Conservation (phyloP, 805 yeast genomes). For the Spathaspora girioi region DNA sequence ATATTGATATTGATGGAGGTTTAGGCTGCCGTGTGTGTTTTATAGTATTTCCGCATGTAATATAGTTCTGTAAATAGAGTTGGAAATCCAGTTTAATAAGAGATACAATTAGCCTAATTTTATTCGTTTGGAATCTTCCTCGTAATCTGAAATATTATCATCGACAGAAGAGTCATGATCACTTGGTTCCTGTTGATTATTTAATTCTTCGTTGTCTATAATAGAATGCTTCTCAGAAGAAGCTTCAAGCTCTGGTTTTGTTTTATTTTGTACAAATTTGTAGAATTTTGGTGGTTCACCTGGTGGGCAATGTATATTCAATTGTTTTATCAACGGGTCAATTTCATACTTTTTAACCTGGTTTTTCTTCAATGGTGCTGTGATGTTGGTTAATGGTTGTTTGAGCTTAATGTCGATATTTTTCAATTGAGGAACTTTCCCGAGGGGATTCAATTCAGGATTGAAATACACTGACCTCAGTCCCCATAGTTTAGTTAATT, state of each 20-base stretch:
- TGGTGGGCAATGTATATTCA: slow-evolving; percentile 33
- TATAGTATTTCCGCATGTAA: not conserved
- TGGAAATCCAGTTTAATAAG: not conserved
- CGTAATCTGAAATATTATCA: slow-evolving; percentile 3
- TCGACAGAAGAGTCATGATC: slow-evolving; percentile 5
- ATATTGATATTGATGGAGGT: not conserved
- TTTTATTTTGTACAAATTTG: slow-evolving; percentile 35
- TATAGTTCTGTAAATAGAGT: not conserved
- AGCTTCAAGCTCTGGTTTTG: slow-evolving; percentile 1
- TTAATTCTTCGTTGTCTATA: not conserved
- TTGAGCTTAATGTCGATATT: slow-evolving; percentile 5
- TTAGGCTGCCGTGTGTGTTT: not conserved
- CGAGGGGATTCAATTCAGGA: slow-evolving; percentile 63
- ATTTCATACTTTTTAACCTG: slow-evolving; percentile 12
- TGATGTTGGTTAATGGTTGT: slow-evolving; percentile 20
- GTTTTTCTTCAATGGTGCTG: slow-evolving; percentile 26
- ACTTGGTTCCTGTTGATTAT: not conserved
- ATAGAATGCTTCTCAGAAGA: not conserved
- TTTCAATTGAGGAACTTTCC: slow-evolving; percentile 43
- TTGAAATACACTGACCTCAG: slow-evolving; percentile 55
- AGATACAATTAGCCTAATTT: not conserved
- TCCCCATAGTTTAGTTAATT: slow-evolving; percentile 36
- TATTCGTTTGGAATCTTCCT: not conserved
- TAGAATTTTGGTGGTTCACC: slow-evolving; percentile 46
- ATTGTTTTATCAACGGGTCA: slow-evolving; percentile 27